Conservation (phyloP, 495 filamentous ascomycete species). For the Bryoglossum gracile region DNA sequence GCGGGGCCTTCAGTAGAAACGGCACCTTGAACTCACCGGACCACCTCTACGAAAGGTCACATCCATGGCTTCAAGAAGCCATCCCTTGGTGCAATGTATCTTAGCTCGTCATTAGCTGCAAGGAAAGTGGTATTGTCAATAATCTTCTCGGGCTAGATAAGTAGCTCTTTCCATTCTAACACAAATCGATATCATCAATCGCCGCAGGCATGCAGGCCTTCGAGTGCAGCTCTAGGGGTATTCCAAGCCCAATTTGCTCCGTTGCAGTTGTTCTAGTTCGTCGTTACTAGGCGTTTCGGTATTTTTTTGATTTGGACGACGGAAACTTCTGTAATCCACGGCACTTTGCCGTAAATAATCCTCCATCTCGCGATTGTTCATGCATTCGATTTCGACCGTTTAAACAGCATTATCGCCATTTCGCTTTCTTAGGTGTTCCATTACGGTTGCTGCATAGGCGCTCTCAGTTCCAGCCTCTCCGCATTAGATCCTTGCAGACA, state of each 20-base stretch:
- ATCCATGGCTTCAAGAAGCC: neutral
- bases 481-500: neutral
- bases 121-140: neutral
- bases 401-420: conserved; percentile 2
- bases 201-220: neutral
- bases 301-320: neutral
- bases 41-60: conserved; percentile 6
- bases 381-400: conserved; percentile 5
- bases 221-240: neutral
- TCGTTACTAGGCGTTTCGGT: neutral
- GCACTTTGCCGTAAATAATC: conserved; percentile 6
- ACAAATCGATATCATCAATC: conserved; percentile 1
- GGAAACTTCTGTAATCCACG: conserved; percentile 5
- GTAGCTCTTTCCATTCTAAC: conserved; percentile 2
- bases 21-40: neutral
- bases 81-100: neutral
- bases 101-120: neutral
- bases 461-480: conserved; percentile 4
- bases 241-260: conserved; percentile 4
- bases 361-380: conserved; percentile 1
- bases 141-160: neutral
- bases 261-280: conserved; percentile 1
- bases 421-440: conserved; percentile 6
- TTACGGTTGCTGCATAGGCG: neutral
- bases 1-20: neutral